phyloP scores from a whole-genome alignment of 2,329 filamentous ascomycete genomes.

The Chaetomium strumarium region DNA sequence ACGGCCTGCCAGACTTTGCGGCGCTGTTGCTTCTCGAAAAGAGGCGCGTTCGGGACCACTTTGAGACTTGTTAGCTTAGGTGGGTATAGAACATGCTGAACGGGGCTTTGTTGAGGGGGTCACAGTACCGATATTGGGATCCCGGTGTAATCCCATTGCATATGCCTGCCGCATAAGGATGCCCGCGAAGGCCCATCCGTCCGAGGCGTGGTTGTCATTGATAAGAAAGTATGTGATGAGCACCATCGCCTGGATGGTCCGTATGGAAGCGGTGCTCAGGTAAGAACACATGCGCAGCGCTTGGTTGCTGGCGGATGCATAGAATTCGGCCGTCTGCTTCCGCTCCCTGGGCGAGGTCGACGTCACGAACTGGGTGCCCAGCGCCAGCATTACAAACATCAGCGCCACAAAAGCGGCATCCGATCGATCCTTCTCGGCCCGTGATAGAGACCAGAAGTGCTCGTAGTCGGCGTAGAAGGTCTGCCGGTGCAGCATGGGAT shows the following conservation, averaged over 20 bases:
- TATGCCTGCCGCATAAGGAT: slow-evolving; percentile 73
- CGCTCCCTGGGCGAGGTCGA: slow-evolving; percentile 53
- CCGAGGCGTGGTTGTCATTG: slow-evolving; percentile 78
- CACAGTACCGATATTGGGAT: slow-evolving; percentile 62
- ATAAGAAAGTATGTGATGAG: slow-evolving; percentile 79
- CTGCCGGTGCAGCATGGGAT: slow-evolving; percentile 71
- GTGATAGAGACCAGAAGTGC: slow-evolving; percentile 63
- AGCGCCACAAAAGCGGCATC: slow-evolving; percentile 67
- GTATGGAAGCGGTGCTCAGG: slow-evolving; percentile 65
- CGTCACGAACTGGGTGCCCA: slow-evolving; percentile 72
- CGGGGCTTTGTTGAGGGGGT: background rate
- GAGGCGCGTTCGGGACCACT: slow-evolving; percentile 59
- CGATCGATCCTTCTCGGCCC: slow-evolving; percentile 50
- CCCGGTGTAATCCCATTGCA: slow-evolving; percentile 73
- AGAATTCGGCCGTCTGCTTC: slow-evolving; percentile 74
- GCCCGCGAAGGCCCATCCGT: slow-evolving; percentile 77
- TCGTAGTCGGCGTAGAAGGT: slow-evolving; percentile 75
- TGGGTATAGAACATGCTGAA: too few species aligned
- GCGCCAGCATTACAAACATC: slow-evolving; percentile 69
- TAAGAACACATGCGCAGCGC: slow-evolving; percentile 70
- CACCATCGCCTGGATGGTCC: slow-evolving; percentile 74
- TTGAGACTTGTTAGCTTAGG: slow-evolving; percentile 14
- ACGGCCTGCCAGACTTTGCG: slow-evolving; percentile 80
- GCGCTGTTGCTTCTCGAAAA: slow-evolving; percentile 71
- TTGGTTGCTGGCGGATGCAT: slow-evolving; percentile 74